Base-by-base conservation (phyloP, 768 basidiomycete species). In the Tremella fuciformis region DNA sequence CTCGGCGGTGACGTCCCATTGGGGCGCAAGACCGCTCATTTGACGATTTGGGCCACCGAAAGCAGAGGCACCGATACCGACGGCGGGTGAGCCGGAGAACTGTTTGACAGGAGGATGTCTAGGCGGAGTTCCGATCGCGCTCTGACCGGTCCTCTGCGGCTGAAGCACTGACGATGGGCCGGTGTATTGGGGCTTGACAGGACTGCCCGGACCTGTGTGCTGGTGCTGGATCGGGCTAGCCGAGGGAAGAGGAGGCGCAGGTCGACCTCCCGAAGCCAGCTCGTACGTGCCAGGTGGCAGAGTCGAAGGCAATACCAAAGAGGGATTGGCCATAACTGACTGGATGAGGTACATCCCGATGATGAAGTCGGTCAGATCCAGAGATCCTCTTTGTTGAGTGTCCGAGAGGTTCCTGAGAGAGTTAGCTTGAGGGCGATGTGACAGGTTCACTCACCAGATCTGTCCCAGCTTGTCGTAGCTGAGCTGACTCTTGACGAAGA, bases 331-430 rank as follows among this genome's bases (percentile, higher is more conserved):
- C 92, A 97, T 96, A 39, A 83, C 80, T n/a, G 84, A 87, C 77
- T 97, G 92, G 64, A 98, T 92, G 73, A 97, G 84, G 77, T 90
- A 91, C 92, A 96, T 93, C 40, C 87, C 96, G 70, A 99, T 85
- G 59, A 88, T 86, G 73, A 99, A 99, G 78, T 99, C 96, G 46
- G 87, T 82, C 15, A 85, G 80, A 75, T 99, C 96, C 59, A 99
- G 85, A 13, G 82, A 80, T 52, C 96, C 94, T 60, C 96, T 84
- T 65, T 88, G 84, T 77, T 93, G 88, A 2, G 92, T 93, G 76
- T 99, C 96, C n/a, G 93, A 88, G 39, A 99, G 83, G 63, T 83
- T 87, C 93, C 92, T 96, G 29, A 67, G 2, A 49, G 16, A 21
- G 13, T 34, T 54, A 34, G 50, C 51, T 18, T 13, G 40, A 51